phyloP scores from a whole-genome alignment of 1,284 basidiomycete species.

The Puccinia triticina region DNA sequence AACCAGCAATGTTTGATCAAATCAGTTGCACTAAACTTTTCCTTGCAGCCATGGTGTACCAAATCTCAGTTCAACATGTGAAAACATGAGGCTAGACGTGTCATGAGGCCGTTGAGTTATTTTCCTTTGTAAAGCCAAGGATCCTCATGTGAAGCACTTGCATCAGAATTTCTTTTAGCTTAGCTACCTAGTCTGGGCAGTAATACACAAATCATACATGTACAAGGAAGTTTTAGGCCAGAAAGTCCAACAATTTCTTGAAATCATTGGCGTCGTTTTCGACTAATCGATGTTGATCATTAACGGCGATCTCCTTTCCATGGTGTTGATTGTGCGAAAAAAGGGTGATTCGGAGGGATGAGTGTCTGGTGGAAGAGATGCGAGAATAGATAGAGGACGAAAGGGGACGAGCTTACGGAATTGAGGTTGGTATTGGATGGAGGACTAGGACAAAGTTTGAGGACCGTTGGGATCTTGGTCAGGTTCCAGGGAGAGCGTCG shows the following conservation, averaged over 20 bases:
- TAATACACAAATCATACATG: too few relatives aligned
- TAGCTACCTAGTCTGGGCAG: too few relatives aligned
- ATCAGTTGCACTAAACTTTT: too few relatives aligned
- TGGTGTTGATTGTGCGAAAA: neutral
- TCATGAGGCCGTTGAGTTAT: too few relatives aligned
- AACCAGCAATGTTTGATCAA: too few relatives aligned
- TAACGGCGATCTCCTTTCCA: neutral
- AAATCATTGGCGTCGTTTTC: conserved; percentile 26
- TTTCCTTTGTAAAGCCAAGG: too few relatives aligned
- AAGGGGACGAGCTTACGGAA: neutral
- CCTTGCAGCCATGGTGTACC: too few relatives aligned
- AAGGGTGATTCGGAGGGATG: neutral
- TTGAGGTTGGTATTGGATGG: neutral
- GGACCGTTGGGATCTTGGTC: conserved; percentile 30
- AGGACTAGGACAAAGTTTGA: neutral
- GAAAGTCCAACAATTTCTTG: conserved; percentile 18
- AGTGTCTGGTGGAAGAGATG: neutral
- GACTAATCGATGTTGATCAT: conserved; percentile 4
- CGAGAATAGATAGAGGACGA: neutral
- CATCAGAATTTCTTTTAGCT: too few relatives aligned
- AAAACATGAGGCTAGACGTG: too few relatives aligned
- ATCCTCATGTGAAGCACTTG: too few relatives aligned
- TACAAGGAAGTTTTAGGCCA: neutral
- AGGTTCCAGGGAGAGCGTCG: conserved; percentile 29
- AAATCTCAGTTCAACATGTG: too few relatives aligned